These are phyloP conservation scores for Oryza brachyantha DNA, from an alignment of 176 grass and related monocot species.

Conservation along the genomic window DNA sequence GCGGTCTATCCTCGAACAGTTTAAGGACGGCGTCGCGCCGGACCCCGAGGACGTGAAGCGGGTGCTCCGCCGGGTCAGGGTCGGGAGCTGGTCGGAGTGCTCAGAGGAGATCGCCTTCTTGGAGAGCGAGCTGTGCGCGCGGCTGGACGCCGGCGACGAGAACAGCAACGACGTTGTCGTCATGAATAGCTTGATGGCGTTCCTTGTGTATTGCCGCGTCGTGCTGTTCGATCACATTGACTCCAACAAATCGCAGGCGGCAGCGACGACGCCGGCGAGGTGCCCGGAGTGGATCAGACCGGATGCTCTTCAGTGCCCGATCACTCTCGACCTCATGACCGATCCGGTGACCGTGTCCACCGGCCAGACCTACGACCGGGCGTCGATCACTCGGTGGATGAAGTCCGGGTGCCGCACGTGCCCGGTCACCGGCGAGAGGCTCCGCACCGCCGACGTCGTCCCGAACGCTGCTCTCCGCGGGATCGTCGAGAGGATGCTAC, in stretches of 20 bases:
- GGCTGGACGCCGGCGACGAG: slow-evolving; percentile 17
- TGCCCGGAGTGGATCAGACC: slow-evolving; percentile 51
- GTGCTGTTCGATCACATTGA: slow-evolving; percentile 61
- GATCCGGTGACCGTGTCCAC: slow-evolving; percentile 78
- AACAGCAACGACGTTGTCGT: slow-evolving; percentile 29
- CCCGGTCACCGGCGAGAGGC: slow-evolving; percentile 74
- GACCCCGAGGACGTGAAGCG: slow-evolving; percentile 37
- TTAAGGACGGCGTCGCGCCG: slow-evolving; percentile 58
- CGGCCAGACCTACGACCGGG: slow-evolving; percentile 87
- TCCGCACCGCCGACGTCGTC: slow-evolving; percentile 49
- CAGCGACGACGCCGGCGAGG: slow-evolving; percentile 9
- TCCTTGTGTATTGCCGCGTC: slow-evolving; percentile 79
- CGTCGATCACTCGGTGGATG: slow-evolving; percentile 76
- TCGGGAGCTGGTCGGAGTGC: slow-evolving; percentile 73
- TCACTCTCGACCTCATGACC: slow-evolving; percentile 84
- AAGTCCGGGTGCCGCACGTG: slow-evolving; percentile 59
- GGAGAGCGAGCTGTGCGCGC: slow-evolving; percentile 37
- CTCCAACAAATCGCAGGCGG: neutral
- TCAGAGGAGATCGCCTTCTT: slow-evolving; percentile 60
- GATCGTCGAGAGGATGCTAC: slow-evolving; percentile 55
- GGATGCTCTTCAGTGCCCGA: slow-evolving; percentile 73
- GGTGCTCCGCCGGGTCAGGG: slow-evolving; percentile 55
- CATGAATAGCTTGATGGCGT: slow-evolving; percentile 44
- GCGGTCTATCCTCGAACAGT: slow-evolving; percentile 57
- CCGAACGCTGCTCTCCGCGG: slow-evolving; percentile 56